phyloP scores from a whole-genome alignment of 495 filamentous ascomycete genomes.

The Corynascus novoguineensis region DNA sequence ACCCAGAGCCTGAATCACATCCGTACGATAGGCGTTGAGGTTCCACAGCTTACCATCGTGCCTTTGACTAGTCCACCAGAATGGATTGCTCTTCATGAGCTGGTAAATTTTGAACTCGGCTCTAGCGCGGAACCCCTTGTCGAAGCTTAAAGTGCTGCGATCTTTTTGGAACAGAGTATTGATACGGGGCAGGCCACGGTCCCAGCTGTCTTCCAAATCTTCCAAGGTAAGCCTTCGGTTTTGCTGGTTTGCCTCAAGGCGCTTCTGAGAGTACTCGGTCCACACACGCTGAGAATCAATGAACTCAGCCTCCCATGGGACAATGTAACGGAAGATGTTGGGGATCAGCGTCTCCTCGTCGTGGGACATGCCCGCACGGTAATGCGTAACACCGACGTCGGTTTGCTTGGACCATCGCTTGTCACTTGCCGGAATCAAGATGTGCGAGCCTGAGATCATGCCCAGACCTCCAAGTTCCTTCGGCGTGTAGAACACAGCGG shows the following conservation, averaged over 20 bases:
- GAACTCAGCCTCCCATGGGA: conserved; percentile 98
- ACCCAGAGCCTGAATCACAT: conserved; percentile 96
- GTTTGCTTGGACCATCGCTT: conserved; percentile 99
- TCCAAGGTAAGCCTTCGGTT: conserved; percentile 92
- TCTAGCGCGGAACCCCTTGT: conserved; percentile 95
- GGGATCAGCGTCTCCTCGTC: conserved; percentile 98
- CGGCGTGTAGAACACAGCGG: conserved; percentile 97
- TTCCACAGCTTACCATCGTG: conserved; percentile 99
- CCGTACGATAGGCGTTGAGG: conserved; percentile 93
- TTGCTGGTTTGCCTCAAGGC: conserved; percentile 94
- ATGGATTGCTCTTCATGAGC: conserved; percentile 98
- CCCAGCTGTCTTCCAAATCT: conserved; percentile 98
- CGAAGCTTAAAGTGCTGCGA: conserved; percentile 92
- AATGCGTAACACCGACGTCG: conserved; percentile 95
- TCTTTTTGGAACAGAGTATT: conserved; percentile 99
- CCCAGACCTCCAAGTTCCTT: conserved; percentile 97
- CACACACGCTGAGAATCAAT: conserved; percentile 98
- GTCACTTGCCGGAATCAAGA: conserved; percentile 95
- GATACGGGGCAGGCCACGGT: conserved; percentile 95
- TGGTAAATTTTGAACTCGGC: conserved; percentile 99
- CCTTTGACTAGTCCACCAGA: conserved; percentile 98
- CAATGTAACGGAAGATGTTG: conserved; percentile 99
- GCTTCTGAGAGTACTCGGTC: conserved; percentile 99
- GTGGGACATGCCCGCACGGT: conserved; percentile 95
- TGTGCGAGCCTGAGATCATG: conserved; percentile 99